Base-by-base conservation (phyloP, 208 protist genomes). In the Acanthamoeba divionensis region DNA sequence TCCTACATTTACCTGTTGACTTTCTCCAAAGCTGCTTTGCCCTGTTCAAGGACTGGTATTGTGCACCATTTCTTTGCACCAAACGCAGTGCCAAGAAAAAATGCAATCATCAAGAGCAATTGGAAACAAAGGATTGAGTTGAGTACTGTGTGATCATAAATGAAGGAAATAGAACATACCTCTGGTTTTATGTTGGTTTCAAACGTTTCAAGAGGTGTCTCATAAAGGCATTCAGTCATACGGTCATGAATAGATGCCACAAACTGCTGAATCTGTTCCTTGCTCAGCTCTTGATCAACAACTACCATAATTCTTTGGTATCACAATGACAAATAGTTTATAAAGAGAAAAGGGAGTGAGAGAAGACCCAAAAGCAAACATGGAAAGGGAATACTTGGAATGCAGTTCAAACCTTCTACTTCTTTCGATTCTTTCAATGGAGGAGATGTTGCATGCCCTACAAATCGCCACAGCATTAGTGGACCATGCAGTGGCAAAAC, bases 171-270 rank as follows among this genome's bases (percentile, higher is more conserved):
- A 90, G 13, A 12, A 13, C 36, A 29, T 62, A 75, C 89, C 89
- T 91, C 75, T 15, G 89, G 89, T 24, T 62, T 71, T 55, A 91
- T 55, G n/a, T 75, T 44, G n/a, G 89, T 79, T 6, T 71, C 44
- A 75, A 91, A 89, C 9, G 90, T 54, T 3, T 18, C 63, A 24
- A 96, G 82, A 26, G 95, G 93, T 45, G 65, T 44, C 31, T 26
- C 29, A 71, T 96, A 96, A 7, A 91, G 48, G 67, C 90, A 92
- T 90, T 96, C 95, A 38, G 95, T 96, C 95, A 96, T 96, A 45
- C 90, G 80, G 41, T 96, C 95, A 65, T 96, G 95, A 18, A 96
- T 75, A n/a, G 48, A 63, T 2, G 33, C 60, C 9, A 67, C 33
- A 48, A 91, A 86, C 36, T 31, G 5, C 48, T 91, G 29, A 7